These are phyloP conservation scores for Tilletia setariae DNA, from an alignment of 1,284 basidiomycete species.

Conservation along the genomic window DNA sequence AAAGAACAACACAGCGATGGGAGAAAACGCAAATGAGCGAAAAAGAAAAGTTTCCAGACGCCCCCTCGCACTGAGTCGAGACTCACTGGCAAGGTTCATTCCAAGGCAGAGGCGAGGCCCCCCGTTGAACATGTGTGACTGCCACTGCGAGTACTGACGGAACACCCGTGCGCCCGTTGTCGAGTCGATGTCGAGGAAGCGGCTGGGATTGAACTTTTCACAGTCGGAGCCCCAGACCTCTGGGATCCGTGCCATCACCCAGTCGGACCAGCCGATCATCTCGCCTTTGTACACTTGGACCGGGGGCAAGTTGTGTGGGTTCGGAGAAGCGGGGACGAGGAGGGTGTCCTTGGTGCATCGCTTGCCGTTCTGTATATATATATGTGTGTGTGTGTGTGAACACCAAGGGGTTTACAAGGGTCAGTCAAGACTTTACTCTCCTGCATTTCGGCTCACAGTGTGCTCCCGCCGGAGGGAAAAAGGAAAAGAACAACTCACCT, in stretches of 20 bases:
- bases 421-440: neutral
- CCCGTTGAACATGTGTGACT: slow-evolving; percentile 33
- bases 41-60: neutral
- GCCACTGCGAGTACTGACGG: slow-evolving; percentile 38
- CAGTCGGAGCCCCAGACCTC: slow-evolving; percentile 42
- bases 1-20: neutral
- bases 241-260: slow-evolving; percentile 40
- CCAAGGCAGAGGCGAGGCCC: slow-evolving; percentile 47
- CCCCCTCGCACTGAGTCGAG: no score
- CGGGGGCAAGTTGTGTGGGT: slow-evolving; percentile 34
- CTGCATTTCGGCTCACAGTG: no score
- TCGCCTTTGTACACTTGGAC: slow-evolving; percentile 37
- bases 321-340: slow-evolving; percentile 34
- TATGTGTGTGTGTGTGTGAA: neutral
- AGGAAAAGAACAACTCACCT: slow-evolving; percentile 24
- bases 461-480: no score
- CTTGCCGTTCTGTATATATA: slow-evolving; percentile 34
- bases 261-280: slow-evolving; percentile 40
- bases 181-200: slow-evolving; percentile 38
- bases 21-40: neutral
- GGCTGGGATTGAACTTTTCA: slow-evolving; percentile 35
- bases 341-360: slow-evolving; percentile 37
- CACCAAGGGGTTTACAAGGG: neutral
- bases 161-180: slow-evolving; percentile 20
- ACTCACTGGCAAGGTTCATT: slow-evolving; percentile 34